Evolutionary conservation across 306 rosid genomes (phyloP), one percentile per base, ranked within the genome.

Genomic region (Neltuma alba): DNA sequence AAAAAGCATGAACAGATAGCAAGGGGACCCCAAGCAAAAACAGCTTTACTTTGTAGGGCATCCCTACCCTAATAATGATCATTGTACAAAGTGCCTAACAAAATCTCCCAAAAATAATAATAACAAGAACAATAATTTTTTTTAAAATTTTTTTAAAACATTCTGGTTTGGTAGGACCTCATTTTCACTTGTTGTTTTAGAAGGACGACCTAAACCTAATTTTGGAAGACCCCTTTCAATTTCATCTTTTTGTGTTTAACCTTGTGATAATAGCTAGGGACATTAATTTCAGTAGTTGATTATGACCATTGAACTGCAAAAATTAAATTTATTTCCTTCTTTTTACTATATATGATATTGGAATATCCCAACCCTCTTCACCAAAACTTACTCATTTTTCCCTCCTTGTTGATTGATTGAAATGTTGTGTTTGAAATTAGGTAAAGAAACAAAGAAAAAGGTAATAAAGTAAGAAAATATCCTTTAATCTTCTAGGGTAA

Each of bases 11-110:
- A 58, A 25, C 6, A 55, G 40, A 3, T 9, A 9, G 5, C 1
- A 69, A 27, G 77, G 83, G 82, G 80, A 40, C 88, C 85, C 83
- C 62, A 67, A 85, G 67, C 79, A 60, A 31, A 67, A 82, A 73
- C 78, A 81, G 72, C 83, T 85, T 81, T 85, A 65, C 80, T 85
- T 77, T 66, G 85, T 48, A 85, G 85, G 80, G 74, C 65, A 73
- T 74, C 77, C 78, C 85, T 76, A 67, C 75, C 85, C 83, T 81
- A 77, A 84, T 72, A 64, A 84, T 81, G 57, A 55, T n/a, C 3
- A 76, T 77, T 72, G 18, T 23, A 38, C 2, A 37, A 73, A 72
- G 74, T 80, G 82, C 88, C 85, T 58, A 67, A 58, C 65, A 58
- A 25, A 58, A 58, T 58, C 65, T 58, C n/a, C 77, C 77, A 81